Conservation (phyloP, 2,329 filamentous ascomycete species). For the Pseudohalonectria lignicola region DNA sequence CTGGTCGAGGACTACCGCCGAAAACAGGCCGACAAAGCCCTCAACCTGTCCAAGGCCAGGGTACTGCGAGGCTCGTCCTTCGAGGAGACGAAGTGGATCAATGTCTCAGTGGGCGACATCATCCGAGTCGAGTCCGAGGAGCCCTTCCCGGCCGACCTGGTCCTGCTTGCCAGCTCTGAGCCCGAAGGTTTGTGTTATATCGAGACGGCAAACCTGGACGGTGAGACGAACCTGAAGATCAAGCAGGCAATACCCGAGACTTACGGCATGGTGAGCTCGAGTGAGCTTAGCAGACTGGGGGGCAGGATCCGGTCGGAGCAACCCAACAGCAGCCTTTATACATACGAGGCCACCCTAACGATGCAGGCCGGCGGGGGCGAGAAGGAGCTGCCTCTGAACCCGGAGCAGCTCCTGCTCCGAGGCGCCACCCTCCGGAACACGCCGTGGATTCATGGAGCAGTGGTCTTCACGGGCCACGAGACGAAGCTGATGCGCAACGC, state of each 20-base stretch:
- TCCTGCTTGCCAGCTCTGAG: slow-evolving; percentile 87
- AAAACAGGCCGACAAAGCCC: slow-evolving; percentile 70
- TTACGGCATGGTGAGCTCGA: slow-evolving; percentile 71
- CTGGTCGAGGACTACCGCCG: slow-evolving; percentile 87
- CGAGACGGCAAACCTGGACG: slow-evolving; percentile 94
- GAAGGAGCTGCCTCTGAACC: slow-evolving; percentile 80
- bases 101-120: slow-evolving; percentile 86
- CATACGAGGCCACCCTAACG: slow-evolving; percentile 91
- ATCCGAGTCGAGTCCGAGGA: slow-evolving; percentile 89
- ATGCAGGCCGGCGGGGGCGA: slow-evolving; percentile 85
- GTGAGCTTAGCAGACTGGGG: slow-evolving; percentile 73
- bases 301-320: slow-evolving; percentile 89
- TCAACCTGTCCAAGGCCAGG: slow-evolving; percentile 80
- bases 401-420: slow-evolving; percentile 85
- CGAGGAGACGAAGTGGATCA: slow-evolving; percentile 83
- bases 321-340: slow-evolving; percentile 96
- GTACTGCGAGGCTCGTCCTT: slow-evolving; percentile 79
- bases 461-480: slow-evolving; percentile 96
- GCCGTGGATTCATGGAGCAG: slow-evolving; percentile 90
- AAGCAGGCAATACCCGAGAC: slow-evolving; percentile 96
- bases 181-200: slow-evolving; percentile 98
- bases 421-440: slow-evolving; percentile 93
- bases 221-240: slow-evolving; percentile 97
- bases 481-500: slow-evolving; percentile 99
- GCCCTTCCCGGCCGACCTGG: slow-evolving; percentile 87